Percentiles rank a stretch among this genome's conserved stretches.
Conservation (phyloP, 2,329 filamentous ascomycete species). For the Aspergillus quadricinctus region DNA sequence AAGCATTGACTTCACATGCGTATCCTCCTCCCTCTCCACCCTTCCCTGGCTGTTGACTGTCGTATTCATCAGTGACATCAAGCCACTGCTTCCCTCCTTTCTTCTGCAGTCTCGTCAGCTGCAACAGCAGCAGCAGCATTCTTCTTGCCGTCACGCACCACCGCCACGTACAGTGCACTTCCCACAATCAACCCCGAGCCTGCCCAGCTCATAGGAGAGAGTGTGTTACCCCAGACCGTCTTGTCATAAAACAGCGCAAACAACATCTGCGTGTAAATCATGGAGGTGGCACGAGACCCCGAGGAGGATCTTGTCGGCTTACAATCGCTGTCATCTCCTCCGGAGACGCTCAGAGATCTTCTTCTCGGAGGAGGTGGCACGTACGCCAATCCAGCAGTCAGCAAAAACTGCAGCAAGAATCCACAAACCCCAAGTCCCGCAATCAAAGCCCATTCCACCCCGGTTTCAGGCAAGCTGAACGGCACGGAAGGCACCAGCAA, state of each 20-base stretch:
- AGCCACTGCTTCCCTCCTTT: background rate
- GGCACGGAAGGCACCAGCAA: constrained; percentile 51
- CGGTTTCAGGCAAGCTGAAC: constrained; percentile 52
- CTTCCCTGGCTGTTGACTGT: background rate
- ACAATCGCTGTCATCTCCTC: background rate
- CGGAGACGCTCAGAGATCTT: constrained; percentile 7
- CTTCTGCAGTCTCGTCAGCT: constrained; percentile 2
- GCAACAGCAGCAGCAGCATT: background rate
- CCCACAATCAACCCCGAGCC: constrained; percentile 63
- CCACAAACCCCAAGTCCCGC: constrained; percentile 67
- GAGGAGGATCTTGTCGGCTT: constrained; percentile 8
- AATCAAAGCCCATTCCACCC: constrained; percentile 63
- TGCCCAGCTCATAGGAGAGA: constrained; percentile 54
- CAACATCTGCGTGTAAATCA: constrained; percentile 67
- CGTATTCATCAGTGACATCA: background rate
- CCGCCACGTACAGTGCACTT: constrained; percentile 60
- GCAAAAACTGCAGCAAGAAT: constrained; percentile 80
- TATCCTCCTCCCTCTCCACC: background rate
- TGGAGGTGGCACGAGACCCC: constrained; percentile 55
- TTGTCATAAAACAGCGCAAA: constrained; percentile 64
- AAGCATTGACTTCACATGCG: background rate
- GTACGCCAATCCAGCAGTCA: constrained; percentile 70
- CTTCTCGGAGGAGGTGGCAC: constrained; percentile 54
- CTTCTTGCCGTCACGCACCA: constrained; percentile 43
- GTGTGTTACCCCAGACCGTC: constrained; percentile 58